Percentiles rank a stretch among this genome's conserved stretches.
These are phyloP conservation scores for Russula sp. DNA, from an alignment of 768 basidiomycete species.

Conservation along the genomic window DNA sequence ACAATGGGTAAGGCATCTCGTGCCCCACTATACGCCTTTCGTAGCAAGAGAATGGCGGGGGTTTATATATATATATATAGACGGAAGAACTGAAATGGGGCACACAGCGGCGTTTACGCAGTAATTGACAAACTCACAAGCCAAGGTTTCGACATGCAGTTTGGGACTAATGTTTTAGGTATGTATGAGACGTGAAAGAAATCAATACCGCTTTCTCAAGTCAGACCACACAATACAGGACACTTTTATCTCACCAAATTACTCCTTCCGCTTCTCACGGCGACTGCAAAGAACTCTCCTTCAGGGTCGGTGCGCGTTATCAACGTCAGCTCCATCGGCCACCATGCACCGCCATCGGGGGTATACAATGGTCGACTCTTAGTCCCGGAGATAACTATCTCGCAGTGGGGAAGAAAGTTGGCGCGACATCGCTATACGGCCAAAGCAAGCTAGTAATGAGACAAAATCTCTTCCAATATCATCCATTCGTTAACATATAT, in stretches of 20 bases:
- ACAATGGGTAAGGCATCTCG: constrained; percentile 1
- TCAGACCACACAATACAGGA: background rate
- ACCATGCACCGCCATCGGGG: background rate
- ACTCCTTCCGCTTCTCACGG: constrained; percentile 6
- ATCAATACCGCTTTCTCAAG: background rate
- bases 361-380: background rate
- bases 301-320: constrained; percentile 3
- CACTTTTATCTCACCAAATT: constrained; percentile 8
- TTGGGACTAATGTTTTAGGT: constrained; percentile 7
- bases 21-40: background rate
- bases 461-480: background rate
- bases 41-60: background rate
- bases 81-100: background rate
- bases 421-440: background rate
- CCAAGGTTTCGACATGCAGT: constrained; percentile 17
- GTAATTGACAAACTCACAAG: background rate
- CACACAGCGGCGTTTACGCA: constrained; percentile 4
- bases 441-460: constrained; percentile 11
- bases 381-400: constrained; percentile 1
- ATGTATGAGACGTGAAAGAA: background rate
- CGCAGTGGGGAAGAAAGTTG: constrained; percentile 1
- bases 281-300: background rate
- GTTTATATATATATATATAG: background rate
- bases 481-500: background rate
- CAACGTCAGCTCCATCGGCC: constrained; percentile 3